A percentile compares a stretch with the other conserved stretches of the same genome.
Evolutionary conservation across 1,139 yeast species (phyloP).

Genomic region (Lodderomyces margitis): DNA sequence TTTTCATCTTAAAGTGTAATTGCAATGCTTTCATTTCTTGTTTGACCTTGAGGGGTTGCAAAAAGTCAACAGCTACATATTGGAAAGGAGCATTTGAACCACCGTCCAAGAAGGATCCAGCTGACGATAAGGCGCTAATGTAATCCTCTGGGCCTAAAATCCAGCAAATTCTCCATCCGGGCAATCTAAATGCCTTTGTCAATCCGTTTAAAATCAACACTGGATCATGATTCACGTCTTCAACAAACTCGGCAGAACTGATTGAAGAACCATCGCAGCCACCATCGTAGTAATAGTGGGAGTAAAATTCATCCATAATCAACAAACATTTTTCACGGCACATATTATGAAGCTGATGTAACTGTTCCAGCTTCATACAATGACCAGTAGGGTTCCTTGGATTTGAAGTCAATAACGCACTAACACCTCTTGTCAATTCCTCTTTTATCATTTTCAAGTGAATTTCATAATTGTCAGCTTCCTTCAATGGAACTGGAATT

Average conservation of each 20-base stretch:
- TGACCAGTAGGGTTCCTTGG: constrained; percentile 71
- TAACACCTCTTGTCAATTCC: constrained; percentile 61
- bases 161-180: constrained; percentile 75
- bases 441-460: constrained; percentile 55
- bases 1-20: constrained; percentile 57
- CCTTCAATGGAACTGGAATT: constrained; percentile 63
- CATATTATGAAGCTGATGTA: constrained; percentile 52
- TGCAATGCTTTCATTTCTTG: constrained; percentile 63
- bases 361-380: constrained; percentile 52
- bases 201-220: constrained; percentile 64
- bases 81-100: constrained; percentile 69
- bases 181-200: constrained; percentile 64
- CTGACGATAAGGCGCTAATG: constrained; percentile 56
- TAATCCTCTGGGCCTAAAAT: constrained; percentile 65
- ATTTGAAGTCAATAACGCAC: constrained; percentile 60
- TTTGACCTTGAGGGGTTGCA: constrained; percentile 51
- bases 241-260: constrained; percentile 54
- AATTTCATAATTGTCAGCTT: constrained; percentile 58
- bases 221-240: constrained; percentile 61
- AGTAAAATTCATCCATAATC: constrained; percentile 69
- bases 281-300: constrained; percentile 62
- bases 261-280: constrained; percentile 57
- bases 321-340: constrained; percentile 58
- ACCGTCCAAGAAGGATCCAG: constrained; percentile 66
- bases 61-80: constrained; percentile 58